Evolutionary conservation across 208 protist species (phyloP), one percentile per base, ranked within the genome.

Genomic region (Vickermania ingenoplastis): DNA sequence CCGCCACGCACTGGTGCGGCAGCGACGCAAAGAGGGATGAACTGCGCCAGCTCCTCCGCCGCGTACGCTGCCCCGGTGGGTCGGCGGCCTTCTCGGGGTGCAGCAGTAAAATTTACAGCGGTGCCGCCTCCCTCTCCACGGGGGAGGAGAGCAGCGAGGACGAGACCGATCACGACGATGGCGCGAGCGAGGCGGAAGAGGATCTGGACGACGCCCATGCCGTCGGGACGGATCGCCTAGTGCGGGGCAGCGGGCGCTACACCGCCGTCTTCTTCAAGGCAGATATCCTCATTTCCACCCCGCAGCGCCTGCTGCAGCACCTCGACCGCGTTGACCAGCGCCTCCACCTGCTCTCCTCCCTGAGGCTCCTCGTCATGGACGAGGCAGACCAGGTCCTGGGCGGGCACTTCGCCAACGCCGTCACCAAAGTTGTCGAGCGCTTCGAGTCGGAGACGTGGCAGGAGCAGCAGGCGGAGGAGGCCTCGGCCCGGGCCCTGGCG

Each of bases 301-400:
- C 89, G 29, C 83, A 95, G 60, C 73, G 81, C 0, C 70, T 95
- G 23, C 73, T 95, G 4, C 71, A 79, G 13, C 85, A 95, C 65
- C 69, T 92, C 13, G 85, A 92, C 49, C 54, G 65, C 1, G 59
- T 59, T 60, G 90, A 82, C 13, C 60, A 59, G 17, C 84, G 81
- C 1, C 64, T 94, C 27, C 71, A 62, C 41, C 78, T 95, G 11
- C 17, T 45, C 7, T 65, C 60, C 0, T 50, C 65, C 31, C 73
- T 95, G 29, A 80, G 75, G 11, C 67, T 95, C 48, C 69, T 92
- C 25, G 85, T 95, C 41, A 86, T 95, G 41, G 89, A 95, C 65
- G 89, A 95, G 63, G 89, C 89, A 3, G 89, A 95, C 54, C 83
- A 95, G 54, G 83, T 95, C 0, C 77, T 95, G 14, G 69, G 70